Percentiles rank a stretch among this genome's conserved stretches.
Conservation (phyloP, 2,329 filamentous ascomycete genomes). For the Truncatella angustata region DNA sequence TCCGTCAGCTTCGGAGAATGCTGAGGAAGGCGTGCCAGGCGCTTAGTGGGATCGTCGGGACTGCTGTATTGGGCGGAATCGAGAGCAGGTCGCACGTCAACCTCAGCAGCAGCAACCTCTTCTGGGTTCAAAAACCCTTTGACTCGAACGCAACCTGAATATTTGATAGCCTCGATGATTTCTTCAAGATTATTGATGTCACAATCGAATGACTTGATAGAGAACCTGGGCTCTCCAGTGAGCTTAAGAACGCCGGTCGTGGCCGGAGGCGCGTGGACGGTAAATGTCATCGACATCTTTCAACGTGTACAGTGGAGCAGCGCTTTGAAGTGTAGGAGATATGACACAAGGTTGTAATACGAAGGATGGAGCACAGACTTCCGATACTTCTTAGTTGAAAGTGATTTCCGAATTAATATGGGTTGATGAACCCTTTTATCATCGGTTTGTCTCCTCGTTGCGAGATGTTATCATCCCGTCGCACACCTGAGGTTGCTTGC, state of each 20-base stretch:
- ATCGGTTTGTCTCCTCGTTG: no score
- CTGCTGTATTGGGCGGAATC: slow-evolving; percentile 3
- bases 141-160: background rate
- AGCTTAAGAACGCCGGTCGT: background rate
- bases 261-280: slow-evolving; percentile 5
- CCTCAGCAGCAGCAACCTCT: slow-evolving; percentile 1
- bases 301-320: no score
- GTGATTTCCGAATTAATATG: no score
- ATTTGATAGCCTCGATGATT: slow-evolving; percentile 6
- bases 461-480: no score
- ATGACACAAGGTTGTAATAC: no score
- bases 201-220: slow-evolving; percentile 1
- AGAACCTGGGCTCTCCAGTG: background rate
- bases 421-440: no score
- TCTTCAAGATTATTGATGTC: background rate
- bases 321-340: no score
- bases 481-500: no score
- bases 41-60: slow-evolving; percentile 7
- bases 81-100: slow-evolving; percentile 2
- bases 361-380: no score
- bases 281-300: slow-evolving; percentile 7
- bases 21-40: slow-evolving; percentile 6
- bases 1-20: slow-evolving; percentile 1
- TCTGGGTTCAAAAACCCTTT: slow-evolving; percentile 6
- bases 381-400: no score